Percentiles rank a stretch among this genome's conserved stretches.
These are phyloP conservation scores for Chalciporus sp. DNA, from an alignment of 1,284 basidiomycete genomes.

Conservation along the genomic window DNA sequence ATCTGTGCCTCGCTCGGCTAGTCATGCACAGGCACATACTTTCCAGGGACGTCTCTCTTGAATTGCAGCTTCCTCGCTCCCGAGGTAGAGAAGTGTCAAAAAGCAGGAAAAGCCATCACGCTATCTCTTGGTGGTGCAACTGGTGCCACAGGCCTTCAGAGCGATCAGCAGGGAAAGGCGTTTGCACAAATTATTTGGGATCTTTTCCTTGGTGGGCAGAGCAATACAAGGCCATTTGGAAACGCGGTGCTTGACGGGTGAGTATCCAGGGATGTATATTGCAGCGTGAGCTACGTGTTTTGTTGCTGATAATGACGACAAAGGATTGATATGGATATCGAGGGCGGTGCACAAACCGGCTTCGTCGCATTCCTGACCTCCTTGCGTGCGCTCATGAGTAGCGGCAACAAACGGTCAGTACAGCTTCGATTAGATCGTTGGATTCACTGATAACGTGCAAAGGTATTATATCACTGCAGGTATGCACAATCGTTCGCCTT, in stretches of 20 bases:
- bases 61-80: too few species aligned
- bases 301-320: background rate
- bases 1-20: too few species aligned
- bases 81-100: constrained; percentile 62
- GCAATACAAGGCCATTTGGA: too few species aligned
- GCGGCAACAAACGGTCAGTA: constrained; percentile 52
- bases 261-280: background rate
- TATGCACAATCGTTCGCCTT: background rate
- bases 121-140: constrained; percentile 66
- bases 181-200: constrained; percentile 51
- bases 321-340: constrained; percentile 69
- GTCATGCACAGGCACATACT: too few species aligned
- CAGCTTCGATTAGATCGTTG: background rate
- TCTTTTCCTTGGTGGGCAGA: too few species aligned
- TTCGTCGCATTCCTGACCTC: constrained; percentile 58
- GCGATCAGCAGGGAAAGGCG: constrained; percentile 48
- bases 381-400: constrained; percentile 49
- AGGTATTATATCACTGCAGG: constrained; percentile 63
- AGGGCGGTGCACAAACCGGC: constrained; percentile 55
- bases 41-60: too few species aligned
- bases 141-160: constrained; percentile 51
- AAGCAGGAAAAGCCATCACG: constrained; percentile 66
- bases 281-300: too few species aligned
- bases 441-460: constrained; percentile 5
- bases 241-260: background rate